Conservation (phyloP, 169 alveolate genomes). For the Theileria parva region DNA sequence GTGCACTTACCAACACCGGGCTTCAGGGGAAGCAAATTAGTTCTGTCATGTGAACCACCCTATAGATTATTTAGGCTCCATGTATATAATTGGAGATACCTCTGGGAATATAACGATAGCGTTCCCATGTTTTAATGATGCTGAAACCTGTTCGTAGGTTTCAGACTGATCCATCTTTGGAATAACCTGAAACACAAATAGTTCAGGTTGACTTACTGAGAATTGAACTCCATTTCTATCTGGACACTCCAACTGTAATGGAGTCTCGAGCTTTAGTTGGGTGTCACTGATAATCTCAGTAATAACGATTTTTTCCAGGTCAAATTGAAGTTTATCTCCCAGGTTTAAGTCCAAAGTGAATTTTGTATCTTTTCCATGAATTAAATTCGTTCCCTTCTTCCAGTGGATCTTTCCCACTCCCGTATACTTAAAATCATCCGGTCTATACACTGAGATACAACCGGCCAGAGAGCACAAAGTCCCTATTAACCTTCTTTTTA, state of each 20-base stretch:
- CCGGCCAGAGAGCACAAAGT: conserved; percentile 84
- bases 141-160: conserved; percentile 85
- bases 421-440: conserved; percentile 81
- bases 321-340: conserved; percentile 82
- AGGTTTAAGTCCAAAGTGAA: conserved; percentile 82
- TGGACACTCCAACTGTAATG: conserved; percentile 66
- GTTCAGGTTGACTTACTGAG: conserved; percentile 30
- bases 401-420: conserved; percentile 83
- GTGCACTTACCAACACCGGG: conserved; percentile 86
- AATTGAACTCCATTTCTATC: conserved; percentile 72
- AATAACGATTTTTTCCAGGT: conserved; percentile 72
- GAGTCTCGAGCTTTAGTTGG: conserved; percentile 76
- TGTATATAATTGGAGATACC: conserved; percentile 3
- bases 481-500: conserved; percentile 82
- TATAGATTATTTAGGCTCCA: neutral
- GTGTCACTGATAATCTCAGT: conserved; percentile 84
- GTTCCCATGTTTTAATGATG: conserved; percentile 84
- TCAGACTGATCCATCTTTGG: conserved; percentile 91
- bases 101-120: conserved; percentile 93
- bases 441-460: conserved; percentile 86
- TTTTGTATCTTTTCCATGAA: conserved; percentile 82
- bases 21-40: conserved; percentile 90
- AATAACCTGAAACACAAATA: conserved; percentile 44
- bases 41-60: conserved; percentile 95
- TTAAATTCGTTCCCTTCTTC: conserved; percentile 60